Conservation (phyloP, 345 rosid species). For the Geranium brycei region DNA sequence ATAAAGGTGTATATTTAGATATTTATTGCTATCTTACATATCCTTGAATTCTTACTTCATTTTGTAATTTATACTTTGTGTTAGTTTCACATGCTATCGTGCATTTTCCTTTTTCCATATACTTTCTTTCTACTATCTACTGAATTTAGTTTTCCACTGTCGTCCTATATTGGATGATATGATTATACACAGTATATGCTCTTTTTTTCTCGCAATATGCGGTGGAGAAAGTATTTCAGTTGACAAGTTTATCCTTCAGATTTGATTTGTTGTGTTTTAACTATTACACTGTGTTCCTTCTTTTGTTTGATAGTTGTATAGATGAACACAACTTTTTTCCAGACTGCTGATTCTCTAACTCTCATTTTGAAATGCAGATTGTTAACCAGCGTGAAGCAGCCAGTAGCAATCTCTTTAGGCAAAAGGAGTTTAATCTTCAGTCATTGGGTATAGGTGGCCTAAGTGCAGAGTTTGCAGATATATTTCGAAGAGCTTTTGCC, state of each 20-base stretch:
- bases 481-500: constrained; percentile 98
- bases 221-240: not conserved
- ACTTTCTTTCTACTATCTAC: no score
- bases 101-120: no score
- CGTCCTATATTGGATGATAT: no score
- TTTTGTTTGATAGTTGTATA: no score
- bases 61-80: not conserved
- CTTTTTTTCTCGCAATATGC: not conserved
- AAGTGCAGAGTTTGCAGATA: constrained; percentile 97
- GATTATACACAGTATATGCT: no score
- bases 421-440: constrained; percentile 91
- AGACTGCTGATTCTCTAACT: constrained; percentile 5
- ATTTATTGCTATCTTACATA: constrained; percentile 2
- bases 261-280: no score
- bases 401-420: constrained; percentile 83
- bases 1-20: constrained; percentile 52
- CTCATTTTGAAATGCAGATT: constrained; percentile 34
- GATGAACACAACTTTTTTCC: not conserved
- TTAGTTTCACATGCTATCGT: not conserved
- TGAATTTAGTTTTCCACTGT: no score
- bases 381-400: constrained; percentile 98
- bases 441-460: constrained; percentile 94
- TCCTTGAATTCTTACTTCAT: not conserved
- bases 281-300: not conserved
- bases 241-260: no score